Evolutionary conservation across 1,284 basidiomycete species (phyloP).

Genomic region (Schizophyllum commune): DNA sequence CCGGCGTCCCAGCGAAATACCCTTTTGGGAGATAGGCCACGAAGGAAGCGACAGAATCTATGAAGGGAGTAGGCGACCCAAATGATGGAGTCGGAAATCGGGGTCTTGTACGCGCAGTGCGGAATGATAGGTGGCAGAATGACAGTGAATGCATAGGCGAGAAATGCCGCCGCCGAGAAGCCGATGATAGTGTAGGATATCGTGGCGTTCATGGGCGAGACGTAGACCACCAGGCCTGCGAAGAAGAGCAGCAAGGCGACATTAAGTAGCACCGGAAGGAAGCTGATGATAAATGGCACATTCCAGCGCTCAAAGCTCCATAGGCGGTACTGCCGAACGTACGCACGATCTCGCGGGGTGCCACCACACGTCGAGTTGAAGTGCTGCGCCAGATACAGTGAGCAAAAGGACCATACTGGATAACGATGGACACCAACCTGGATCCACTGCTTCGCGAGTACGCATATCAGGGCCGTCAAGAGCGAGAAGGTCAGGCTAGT

Average conservation of each 20-base stretch:
- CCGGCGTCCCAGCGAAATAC: too few relatives aligned
- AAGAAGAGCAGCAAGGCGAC: slow-evolving; percentile 14
- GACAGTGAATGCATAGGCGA: slow-evolving; percentile 6
- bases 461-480: slow-evolving; percentile 5
- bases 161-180: slow-evolving; percentile 3
- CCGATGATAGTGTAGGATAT: slow-evolving; percentile 5
- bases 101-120: slow-evolving; percentile 3
- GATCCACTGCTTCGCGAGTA: slow-evolving; percentile 8
- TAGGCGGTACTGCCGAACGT: slow-evolving; percentile 3
- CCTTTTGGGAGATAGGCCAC: too few relatives aligned
- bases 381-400: background rate
- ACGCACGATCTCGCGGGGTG: slow-evolving; percentile 2
- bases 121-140: slow-evolving; percentile 10
- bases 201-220: slow-evolving; percentile 7
- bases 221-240: slow-evolving; percentile 12
- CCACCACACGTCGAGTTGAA: background rate
- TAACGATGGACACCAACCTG: slow-evolving; percentile 1
- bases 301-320: slow-evolving; percentile 4
- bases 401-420: background rate
- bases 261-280: slow-evolving; percentile 13
- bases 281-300: slow-evolving; percentile 3
- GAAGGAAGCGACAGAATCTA: too few relatives aligned
- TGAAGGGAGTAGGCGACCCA: too few relatives aligned
- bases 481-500: slow-evolving; percentile 6
- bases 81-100: background rate